Percentiles rank a stretch among this genome's conserved stretches.
Evolutionary conservation across 2,329 filamentous ascomycete genomes (phyloP).

Genomic region (Scedosporium minutisporum): DNA sequence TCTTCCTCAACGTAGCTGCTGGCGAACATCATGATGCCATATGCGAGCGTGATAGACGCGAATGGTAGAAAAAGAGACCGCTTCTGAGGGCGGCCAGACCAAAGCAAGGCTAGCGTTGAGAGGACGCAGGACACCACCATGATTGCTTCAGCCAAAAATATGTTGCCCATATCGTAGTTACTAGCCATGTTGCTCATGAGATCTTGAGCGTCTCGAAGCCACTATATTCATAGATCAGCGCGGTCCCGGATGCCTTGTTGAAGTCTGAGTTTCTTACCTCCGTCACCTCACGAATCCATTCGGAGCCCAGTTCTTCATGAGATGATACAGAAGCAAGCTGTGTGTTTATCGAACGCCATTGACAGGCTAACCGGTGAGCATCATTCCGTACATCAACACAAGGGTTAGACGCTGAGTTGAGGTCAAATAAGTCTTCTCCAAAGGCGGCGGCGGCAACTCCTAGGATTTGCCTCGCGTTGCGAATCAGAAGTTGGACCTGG

Average conservation of each 20-base stretch:
- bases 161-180: slow-evolving; percentile 69
- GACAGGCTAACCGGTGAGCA: slow-evolving; percentile 55
- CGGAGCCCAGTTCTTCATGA: background rate
- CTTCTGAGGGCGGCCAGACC: slow-evolving; percentile 9
- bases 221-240: slow-evolving; percentile 23
- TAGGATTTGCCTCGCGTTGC: slow-evolving; percentile 74
- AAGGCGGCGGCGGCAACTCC: slow-evolving; percentile 69
- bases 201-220: slow-evolving; percentile 63
- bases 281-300: slow-evolving; percentile 1
- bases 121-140: slow-evolving; percentile 26
- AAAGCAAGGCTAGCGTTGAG: slow-evolving; percentile 24
- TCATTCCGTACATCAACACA: slow-evolving; percentile 14
- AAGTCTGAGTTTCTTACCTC: background rate
- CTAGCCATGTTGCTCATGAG: slow-evolving; percentile 84
- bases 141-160: slow-evolving; percentile 37
- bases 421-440: slow-evolving; percentile 27
- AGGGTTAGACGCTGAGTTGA: background rate
- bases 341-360: slow-evolving; percentile 41
- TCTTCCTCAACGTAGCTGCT: slow-evolving; percentile 98
- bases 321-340: background rate
- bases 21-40: slow-evolving; percentile 90
- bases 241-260: background rate
- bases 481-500: slow-evolving; percentile 57
- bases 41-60: slow-evolving; percentile 45
- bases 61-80: slow-evolving; percentile 31